phyloP scores from a whole-genome alignment of 345 rosid species.

The Garcia nutans region DNA sequence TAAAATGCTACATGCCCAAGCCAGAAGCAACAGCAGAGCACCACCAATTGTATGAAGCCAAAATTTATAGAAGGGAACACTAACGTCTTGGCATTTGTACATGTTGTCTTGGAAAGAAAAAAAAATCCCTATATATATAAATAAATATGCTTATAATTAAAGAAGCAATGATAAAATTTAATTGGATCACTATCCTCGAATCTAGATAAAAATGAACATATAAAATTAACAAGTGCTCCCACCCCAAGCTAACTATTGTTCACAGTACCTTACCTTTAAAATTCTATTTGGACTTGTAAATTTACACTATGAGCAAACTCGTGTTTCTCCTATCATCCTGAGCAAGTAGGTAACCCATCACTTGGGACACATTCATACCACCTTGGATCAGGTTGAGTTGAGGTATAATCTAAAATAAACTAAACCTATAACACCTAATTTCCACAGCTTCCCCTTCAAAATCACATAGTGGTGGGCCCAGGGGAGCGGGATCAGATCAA shows the following conservation, averaged over 20 bases:
- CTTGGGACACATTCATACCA: background rate
- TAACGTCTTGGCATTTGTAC: background rate
- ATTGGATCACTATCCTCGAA: constrained; percentile 6
- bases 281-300: background rate
- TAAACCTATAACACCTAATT: constrained; percentile 24
- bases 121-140: no score
- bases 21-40: no score
- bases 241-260: background rate
- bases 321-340: constrained; percentile 7
- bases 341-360: background rate
- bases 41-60: background rate
- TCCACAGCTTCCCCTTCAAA: constrained; percentile 40
- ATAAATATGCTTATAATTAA: no score
- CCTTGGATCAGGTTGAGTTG: constrained; percentile 7
- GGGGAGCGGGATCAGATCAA: constrained; percentile 25
- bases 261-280: background rate
- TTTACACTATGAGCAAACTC: constrained; percentile 13
- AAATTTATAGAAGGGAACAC: background rate
- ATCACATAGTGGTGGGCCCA: constrained; percentile 25
- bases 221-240: background rate
- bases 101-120: background rate
- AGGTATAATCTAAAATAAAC: background rate
- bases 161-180: background rate
- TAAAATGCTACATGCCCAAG: no score
- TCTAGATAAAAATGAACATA: background rate